Conservation (phyloP, 768 basidiomycete species). For the Sporobolomyces roseus region DNA sequence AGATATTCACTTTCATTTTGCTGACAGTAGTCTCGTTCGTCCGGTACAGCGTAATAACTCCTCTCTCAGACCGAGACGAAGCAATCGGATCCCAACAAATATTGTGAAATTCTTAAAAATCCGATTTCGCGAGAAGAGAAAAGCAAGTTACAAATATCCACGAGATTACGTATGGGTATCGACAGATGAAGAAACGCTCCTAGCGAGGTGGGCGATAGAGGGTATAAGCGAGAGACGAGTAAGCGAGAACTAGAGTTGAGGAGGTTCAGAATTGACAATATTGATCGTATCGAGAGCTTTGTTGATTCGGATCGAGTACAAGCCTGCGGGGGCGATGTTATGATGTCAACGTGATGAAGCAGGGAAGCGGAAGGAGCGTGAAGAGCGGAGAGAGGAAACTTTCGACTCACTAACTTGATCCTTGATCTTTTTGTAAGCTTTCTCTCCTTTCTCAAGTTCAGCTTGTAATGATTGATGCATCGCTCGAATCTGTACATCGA, state of each 20-base stretch:
- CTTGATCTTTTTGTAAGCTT: slow-evolving; percentile 39
- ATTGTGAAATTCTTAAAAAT: background rate
- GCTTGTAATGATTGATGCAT: slow-evolving; percentile 21
- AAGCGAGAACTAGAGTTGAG: slow-evolving; percentile 7
- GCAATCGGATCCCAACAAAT: too few species aligned
- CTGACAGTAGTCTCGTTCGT: too few species aligned
- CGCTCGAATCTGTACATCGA: slow-evolving; percentile 21
- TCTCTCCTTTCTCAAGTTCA: slow-evolving; percentile 38
- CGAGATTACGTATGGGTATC: background rate
- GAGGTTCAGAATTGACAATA: slow-evolving; percentile 11
- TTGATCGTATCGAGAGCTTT: slow-evolving; percentile 39
- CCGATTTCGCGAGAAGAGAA: background rate
- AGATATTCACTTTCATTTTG: too few species aligned
- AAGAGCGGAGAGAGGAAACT: background rate
- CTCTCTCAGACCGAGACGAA: too few species aligned
- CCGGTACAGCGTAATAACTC: too few species aligned
- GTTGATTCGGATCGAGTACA: slow-evolving; percentile 37
- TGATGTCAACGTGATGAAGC: too few species aligned
- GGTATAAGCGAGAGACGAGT: background rate
- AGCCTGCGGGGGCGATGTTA: too few species aligned
- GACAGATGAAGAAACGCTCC: background rate
- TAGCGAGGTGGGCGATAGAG: background rate
- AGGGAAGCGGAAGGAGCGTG: background rate
- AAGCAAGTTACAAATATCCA: too few species aligned
- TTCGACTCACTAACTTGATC: slow-evolving; percentile 33